Evolutionary conservation across 371 early-diverging fungal species (phyloP).

Genomic region (Homolaphlyctis polyrhiza): DNA sequence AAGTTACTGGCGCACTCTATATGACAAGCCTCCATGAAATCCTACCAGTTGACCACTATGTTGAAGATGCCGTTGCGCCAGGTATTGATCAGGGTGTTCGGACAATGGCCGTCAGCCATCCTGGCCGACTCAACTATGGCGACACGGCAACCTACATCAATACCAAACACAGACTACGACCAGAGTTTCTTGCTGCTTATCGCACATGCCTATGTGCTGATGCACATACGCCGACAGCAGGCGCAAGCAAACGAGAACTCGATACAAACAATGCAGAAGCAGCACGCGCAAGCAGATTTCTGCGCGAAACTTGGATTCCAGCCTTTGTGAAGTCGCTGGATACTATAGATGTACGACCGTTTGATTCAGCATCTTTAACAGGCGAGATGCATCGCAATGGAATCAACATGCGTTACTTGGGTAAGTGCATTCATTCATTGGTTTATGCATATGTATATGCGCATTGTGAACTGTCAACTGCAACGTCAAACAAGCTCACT

Average conservation of each 20-base stretch:
- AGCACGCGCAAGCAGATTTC: slow-evolving; percentile 25
- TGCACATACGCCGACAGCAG: slow-evolving; percentile 29
- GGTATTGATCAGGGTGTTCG: background rate
- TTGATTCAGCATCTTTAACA: slow-evolving; percentile 30
- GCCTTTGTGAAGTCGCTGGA: slow-evolving; percentile 38
- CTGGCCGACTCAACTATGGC: background rate
- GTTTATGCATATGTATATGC: background rate
- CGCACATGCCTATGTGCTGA: slow-evolving; percentile 19
- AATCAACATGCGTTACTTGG: slow-evolving; percentile 45
- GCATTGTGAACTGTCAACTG: too few relatives aligned
- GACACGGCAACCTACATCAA: background rate
- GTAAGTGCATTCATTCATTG: too few relatives aligned
- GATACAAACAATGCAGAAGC: slow-evolving; percentile 33
- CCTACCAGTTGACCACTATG: slow-evolving; percentile 30
- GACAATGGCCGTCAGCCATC: background rate
- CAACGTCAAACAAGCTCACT: too few relatives aligned
- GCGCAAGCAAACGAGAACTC: slow-evolving; percentile 29
- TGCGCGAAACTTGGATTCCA: slow-evolving; percentile 41
- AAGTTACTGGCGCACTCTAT: background rate
- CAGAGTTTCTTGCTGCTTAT: slow-evolving; percentile 39
- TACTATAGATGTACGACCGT: slow-evolving; percentile 32
- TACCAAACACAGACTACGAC: slow-evolving; percentile 27
- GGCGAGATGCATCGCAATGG: slow-evolving; percentile 36
- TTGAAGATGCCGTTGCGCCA: background rate
- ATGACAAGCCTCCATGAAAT: slow-evolving; percentile 15